A percentile compares a stretch with the other conserved stretches of the same genome.
phyloP scores from a whole-genome alignment of 2,329 filamentous ascomycete genomes.

The Talaromyces islandicus region DNA sequence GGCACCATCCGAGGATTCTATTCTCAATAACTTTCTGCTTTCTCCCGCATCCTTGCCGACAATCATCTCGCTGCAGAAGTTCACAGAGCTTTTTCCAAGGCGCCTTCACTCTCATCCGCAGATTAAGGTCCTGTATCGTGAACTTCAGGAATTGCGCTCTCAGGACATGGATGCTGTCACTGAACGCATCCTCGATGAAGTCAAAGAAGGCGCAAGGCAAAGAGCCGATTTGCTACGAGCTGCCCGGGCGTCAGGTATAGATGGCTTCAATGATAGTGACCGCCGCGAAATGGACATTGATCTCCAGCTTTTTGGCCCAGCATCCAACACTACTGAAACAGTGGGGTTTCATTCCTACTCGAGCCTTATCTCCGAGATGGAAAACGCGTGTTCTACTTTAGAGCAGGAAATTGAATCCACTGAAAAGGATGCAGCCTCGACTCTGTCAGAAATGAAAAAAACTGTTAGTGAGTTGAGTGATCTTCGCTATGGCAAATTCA shows the following conservation, averaged over 20 bases:
- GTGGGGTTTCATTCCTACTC: conserved; percentile 53
- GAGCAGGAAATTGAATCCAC: conserved; percentile 62
- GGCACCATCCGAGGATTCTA: conserved; percentile 64
- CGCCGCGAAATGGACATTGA: conserved; percentile 41
- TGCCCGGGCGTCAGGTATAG: conserved; percentile 24
- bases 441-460: conserved; percentile 58
- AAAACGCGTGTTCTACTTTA: conserved; percentile 59
- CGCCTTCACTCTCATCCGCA: conserved; percentile 60
- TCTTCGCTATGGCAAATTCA: conserved; percentile 70
- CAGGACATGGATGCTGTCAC: conserved; percentile 62
- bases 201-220: conserved; percentile 29
- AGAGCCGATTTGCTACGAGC: conserved; percentile 33
- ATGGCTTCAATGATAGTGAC: conserved; percentile 26
- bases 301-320: conserved; percentile 55
- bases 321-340: conserved; percentile 25
- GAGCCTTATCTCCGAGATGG: conserved; percentile 64
- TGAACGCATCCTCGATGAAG: conserved; percentile 41
- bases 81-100: conserved; percentile 69
- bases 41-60: conserved; percentile 68
- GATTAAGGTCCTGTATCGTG: conserved; percentile 67
- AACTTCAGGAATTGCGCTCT: conserved; percentile 69
- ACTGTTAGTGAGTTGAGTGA: conserved; percentile 72
- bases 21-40: conserved; percentile 73
- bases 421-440: conserved; percentile 56
- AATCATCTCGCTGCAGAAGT: conserved; percentile 67